Evolutionary conservation across 106 monocot species (phyloP).

Genomic region (Xerophyta viscosa): DNA sequence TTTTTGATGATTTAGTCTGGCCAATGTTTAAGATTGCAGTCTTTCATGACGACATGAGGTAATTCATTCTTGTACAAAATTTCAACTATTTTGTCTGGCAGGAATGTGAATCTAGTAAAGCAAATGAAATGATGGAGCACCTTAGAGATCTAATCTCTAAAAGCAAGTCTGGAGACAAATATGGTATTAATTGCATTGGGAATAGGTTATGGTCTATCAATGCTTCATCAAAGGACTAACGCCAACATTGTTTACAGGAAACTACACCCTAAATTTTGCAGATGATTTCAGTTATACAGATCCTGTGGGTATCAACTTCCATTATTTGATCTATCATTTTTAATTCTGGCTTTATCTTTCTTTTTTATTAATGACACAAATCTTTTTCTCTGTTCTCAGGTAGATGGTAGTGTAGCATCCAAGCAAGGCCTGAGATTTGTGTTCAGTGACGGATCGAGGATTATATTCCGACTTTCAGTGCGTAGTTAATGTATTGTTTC

Average conservation of each 20-base stretch:
- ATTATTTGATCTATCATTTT: background rate
- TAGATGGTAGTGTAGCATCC: slow-evolving; percentile 82
- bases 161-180: slow-evolving; percentile 50
- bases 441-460: slow-evolving; percentile 90
- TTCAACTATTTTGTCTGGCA: slow-evolving; percentile 6
- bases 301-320: slow-evolving; percentile 36
- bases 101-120: slow-evolving; percentile 91
- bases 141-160: slow-evolving; percentile 63
- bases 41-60: too few species aligned
- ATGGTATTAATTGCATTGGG: too few species aligned
- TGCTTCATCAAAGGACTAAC: too few species aligned
- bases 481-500: background rate
- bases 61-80: too few species aligned
- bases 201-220: too few species aligned
- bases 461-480: slow-evolving; percentile 91
- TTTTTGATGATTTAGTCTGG: too few species aligned
- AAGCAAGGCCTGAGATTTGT: slow-evolving; percentile 94
- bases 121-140: slow-evolving; percentile 74
- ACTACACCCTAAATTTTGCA: slow-evolving; percentile 77
- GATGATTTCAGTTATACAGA: slow-evolving; percentile 91
- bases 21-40: too few species aligned
- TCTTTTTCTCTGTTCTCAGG: slow-evolving; percentile 25
- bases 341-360: background rate
- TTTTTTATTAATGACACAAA: background rate
- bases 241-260: slow-evolving; percentile 26